phyloP scores from a whole-genome alignment of 1,284 basidiomycete species.

The Ganoderma sp. region DNA sequence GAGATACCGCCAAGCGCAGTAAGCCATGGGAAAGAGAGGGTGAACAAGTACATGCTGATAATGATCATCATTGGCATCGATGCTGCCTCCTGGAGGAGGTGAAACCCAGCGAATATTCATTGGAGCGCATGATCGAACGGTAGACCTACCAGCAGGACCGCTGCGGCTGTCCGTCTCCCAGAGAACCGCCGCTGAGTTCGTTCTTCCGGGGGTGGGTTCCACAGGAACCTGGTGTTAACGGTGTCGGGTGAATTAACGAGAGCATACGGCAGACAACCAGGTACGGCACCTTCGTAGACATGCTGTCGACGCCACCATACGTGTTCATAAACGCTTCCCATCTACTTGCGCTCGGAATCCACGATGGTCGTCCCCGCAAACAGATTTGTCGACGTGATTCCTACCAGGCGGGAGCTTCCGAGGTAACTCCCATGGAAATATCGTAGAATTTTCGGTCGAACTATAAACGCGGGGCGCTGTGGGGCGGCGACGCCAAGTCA shows the following conservation, averaged over 20 bases:
- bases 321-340: background rate
- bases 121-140: slow-evolving; percentile 8
- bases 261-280: background rate
- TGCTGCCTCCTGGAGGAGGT: slow-evolving; percentile 17
- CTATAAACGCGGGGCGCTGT: slow-evolving; percentile 17
- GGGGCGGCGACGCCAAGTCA: slow-evolving; percentile 17
- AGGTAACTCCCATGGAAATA: slow-evolving; percentile 27
- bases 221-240: background rate
- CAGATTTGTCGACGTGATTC: background rate
- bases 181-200: background rate
- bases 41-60: slow-evolving; percentile 19
- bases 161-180: background rate
- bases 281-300: slow-evolving; percentile 1
- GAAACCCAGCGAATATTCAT: slow-evolving; percentile 1
- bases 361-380: slow-evolving; percentile 1
- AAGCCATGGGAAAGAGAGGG: slow-evolving; percentile 22
- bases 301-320: slow-evolving; percentile 1
- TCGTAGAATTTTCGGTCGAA: slow-evolving; percentile 31
- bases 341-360: background rate
- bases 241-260: background rate
- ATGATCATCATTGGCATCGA: slow-evolving; percentile 24
- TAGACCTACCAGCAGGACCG: slow-evolving; percentile 1
- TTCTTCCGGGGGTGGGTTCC: background rate
- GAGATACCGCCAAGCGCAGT: slow-evolving; percentile 17
- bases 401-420: slow-evolving; percentile 20